phyloP scores from a whole-genome alignment of 2,329 filamentous ascomycete genomes.

The Herpotrichia juniperi region DNA sequence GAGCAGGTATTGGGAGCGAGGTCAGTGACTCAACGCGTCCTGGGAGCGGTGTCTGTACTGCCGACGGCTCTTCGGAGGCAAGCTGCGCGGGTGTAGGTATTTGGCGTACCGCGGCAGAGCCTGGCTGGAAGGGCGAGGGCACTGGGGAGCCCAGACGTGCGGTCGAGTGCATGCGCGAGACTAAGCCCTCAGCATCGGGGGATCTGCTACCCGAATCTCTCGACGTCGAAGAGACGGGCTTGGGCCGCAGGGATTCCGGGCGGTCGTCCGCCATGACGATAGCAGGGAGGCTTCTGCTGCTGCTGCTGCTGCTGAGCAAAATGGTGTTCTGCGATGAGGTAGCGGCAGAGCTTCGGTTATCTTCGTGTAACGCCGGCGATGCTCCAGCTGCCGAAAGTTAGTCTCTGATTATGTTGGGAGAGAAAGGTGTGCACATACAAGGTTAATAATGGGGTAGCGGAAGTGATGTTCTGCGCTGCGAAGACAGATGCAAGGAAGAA shows the following conservation, averaged over 20 bases:
- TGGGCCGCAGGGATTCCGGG: conserved; percentile 30
- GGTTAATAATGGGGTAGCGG: not conserved
- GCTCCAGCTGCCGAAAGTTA: conserved; percentile 6
- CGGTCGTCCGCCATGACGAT: conserved; percentile 26
- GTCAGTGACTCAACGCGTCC: conserved; percentile 62
- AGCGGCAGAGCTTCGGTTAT: conserved; percentile 24
- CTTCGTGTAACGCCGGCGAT: conserved; percentile 26
- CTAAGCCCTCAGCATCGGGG: conserved; percentile 44
- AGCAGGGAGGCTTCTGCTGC: not conserved
- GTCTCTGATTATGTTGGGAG: not conserved
- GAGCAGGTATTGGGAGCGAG: conserved; percentile 73
- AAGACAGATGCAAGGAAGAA: not conserved
- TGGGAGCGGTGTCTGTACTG: conserved; percentile 66
- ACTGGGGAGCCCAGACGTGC: conserved; percentile 62
- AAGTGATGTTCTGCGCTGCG: conserved; percentile 1
- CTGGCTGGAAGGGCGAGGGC: conserved; percentile 50
- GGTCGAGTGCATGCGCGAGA: conserved; percentile 59
- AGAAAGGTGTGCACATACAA: not conserved
- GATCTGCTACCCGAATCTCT: conserved; percentile 33
- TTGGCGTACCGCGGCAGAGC: conserved; percentile 57
- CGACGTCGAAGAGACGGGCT: conserved; percentile 36
- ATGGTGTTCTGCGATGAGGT: not conserved
- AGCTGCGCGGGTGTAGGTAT: conserved; percentile 58
- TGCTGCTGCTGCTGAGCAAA: conserved; percentile 6
- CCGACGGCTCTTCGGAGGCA: conserved; percentile 40